Conservation (phyloP, 2,329 filamentous ascomycete genomes). For the Biscogniauxia mediterranea region DNA sequence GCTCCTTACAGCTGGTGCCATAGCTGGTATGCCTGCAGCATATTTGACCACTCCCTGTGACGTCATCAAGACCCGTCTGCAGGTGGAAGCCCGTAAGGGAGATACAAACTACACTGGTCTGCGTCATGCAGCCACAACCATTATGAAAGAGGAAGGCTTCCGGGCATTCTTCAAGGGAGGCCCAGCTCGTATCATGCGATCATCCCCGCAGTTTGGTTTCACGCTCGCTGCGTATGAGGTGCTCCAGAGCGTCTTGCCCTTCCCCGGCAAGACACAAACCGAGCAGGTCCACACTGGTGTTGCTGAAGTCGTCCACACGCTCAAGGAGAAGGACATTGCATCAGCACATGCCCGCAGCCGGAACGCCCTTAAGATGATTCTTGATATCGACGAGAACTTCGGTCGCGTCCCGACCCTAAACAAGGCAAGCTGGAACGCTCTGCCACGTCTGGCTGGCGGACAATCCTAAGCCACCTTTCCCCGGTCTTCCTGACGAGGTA, state of each 20-base stretch:
- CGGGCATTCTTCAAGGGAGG: slow-evolving; percentile 98
- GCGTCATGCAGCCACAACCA: slow-evolving; percentile 78
- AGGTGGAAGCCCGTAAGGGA: slow-evolving; percentile 96
- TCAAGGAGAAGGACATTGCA: slow-evolving; percentile 58
- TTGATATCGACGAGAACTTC: slow-evolving; percentile 93
- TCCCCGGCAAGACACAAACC: slow-evolving; percentile 61
- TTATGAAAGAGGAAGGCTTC: slow-evolving; percentile 90
- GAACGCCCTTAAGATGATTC: slow-evolving; percentile 92
- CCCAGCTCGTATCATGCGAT: slow-evolving; percentile 89
- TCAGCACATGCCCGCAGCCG: slow-evolving; percentile 63
- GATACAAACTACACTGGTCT: slow-evolving; percentile 85
- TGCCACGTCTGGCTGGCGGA: slow-evolving; percentile 48
- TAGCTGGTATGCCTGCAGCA: slow-evolving; percentile 85
- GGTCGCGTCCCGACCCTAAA: slow-evolving; percentile 66
- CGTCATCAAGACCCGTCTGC: slow-evolving; percentile 97
- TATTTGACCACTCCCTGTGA: slow-evolving; percentile 98
- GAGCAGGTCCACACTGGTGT: slow-evolving; percentile 58
- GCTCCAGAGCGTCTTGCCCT: slow-evolving; percentile 75
- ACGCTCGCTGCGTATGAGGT: slow-evolving; percentile 95
- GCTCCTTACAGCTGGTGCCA: slow-evolving; percentile 90
- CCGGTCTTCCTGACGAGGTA: not conserved
- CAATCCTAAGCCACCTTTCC: slow-evolving; percentile 6
- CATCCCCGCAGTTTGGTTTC: slow-evolving; percentile 96
- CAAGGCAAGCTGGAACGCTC: slow-evolving; percentile 50
- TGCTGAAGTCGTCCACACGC: slow-evolving; percentile 59